Conservation (phyloP, 2,329 filamentous ascomycete species). For the Cytospora schulzeri region DNA sequence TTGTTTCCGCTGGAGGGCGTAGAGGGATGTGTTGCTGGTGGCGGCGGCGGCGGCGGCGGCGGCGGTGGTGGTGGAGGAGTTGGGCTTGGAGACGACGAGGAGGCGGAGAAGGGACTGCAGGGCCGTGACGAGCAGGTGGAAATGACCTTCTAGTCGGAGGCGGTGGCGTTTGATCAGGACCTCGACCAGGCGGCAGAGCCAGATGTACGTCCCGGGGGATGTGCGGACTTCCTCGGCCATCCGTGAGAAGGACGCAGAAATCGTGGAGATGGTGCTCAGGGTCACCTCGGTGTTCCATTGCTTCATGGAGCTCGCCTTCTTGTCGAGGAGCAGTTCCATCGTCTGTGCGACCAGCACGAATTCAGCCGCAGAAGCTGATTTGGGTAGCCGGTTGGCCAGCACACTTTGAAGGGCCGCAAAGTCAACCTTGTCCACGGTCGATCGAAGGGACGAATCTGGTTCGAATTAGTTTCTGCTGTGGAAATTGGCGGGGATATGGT, state of each 20-base stretch:
- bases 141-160: constrained; percentile 62
- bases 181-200: constrained; percentile 57
- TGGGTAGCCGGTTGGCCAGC: constrained; percentile 39
- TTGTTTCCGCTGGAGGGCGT: constrained; percentile 42
- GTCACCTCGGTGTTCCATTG: constrained; percentile 62
- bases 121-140: constrained; percentile 57
- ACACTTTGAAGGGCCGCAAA: constrained; percentile 47
- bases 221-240: constrained; percentile 34
- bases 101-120: constrained; percentile 59
- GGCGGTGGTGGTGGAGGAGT: constrained; percentile 36
- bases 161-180: constrained; percentile 61
- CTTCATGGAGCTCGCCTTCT: constrained; percentile 51
- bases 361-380: constrained; percentile 36
- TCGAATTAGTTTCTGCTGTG: background rate
- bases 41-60: constrained; percentile 38
- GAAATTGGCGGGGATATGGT: background rate
- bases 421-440: constrained; percentile 35
- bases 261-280: constrained; percentile 46
- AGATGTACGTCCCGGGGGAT: constrained; percentile 45
- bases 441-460: constrained; percentile 18
- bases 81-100: constrained; percentile 43
- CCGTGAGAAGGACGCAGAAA: constrained; percentile 33
- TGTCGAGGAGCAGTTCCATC: constrained; percentile 51
- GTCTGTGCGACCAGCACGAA: constrained; percentile 45
- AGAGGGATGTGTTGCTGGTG: constrained; percentile 31